phyloP scores from a whole-genome alignment of 306 rosid species.

The Canavalia gladiata region DNA sequence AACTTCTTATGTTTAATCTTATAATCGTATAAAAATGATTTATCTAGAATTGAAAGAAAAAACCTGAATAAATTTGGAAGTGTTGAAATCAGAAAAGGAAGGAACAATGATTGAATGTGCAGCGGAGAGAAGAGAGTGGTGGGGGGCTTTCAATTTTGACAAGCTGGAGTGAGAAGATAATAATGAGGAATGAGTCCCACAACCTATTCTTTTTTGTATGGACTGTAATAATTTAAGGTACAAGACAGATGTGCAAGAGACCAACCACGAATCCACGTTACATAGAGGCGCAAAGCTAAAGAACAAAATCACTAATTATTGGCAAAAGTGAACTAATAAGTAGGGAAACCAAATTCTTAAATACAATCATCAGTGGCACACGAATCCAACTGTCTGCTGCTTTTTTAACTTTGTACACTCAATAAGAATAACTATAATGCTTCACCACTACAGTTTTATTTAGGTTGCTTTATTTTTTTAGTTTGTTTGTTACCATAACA shows the following conservation, averaged over 20 bases:
- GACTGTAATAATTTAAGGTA: background rate
- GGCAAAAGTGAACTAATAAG: background rate
- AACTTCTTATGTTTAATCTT: too few species aligned
- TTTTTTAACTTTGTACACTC: background rate
- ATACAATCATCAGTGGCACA: background rate
- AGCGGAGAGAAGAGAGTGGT: background rate
- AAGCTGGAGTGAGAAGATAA: conserved; percentile 9
- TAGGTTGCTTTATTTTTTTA: background rate
- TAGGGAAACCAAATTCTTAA: background rate
- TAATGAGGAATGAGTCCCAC: background rate
- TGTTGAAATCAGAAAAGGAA: too few species aligned
- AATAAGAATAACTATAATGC: background rate
- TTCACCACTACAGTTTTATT: background rate
- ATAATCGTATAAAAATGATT: too few species aligned
- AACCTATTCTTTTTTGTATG: background rate
- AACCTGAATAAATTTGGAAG: too few species aligned
- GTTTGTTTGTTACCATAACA: too few species aligned
- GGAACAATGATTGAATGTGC: background rate
- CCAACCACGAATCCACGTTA: too few species aligned
- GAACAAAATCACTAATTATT: background rate
- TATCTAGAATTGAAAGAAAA: too few species aligned
- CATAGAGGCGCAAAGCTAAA: background rate
- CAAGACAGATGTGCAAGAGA: background rate
- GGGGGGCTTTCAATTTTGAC: conserved; percentile 22
- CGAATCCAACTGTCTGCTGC: background rate